These are phyloP conservation scores for Amaranthus palmeri DNA, from an alignment of 148 eudicot species.

Conservation along the genomic window DNA sequence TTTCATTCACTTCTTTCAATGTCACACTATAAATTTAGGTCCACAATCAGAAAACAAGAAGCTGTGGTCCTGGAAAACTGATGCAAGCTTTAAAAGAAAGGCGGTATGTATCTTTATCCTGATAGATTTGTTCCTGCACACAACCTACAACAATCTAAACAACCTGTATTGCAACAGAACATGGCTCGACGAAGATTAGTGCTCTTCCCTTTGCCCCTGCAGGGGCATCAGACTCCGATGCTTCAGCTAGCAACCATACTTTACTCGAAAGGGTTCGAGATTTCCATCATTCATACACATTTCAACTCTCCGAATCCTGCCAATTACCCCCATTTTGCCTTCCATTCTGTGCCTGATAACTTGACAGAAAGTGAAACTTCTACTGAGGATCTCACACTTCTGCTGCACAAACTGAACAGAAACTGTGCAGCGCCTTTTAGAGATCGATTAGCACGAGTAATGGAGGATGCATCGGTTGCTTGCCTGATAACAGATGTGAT, in stretches of 20 bases:
- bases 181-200: constrained; percentile 20
- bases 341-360: constrained; percentile 38
- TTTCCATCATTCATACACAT: constrained; percentile 44
- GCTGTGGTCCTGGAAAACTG: constrained; percentile 8
- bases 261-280: constrained; percentile 45
- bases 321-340: constrained; percentile 42
- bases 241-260: constrained; percentile 52
- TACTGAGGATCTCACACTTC: constrained; percentile 17
- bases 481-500: constrained; percentile 53
- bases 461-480: constrained; percentile 25
- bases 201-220: constrained; percentile 46
- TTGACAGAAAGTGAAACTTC: constrained; percentile 26
- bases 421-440: constrained; percentile 30
- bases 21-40: background rate
- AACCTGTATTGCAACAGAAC: constrained; percentile 13
- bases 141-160: background rate
- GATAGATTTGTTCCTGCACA: background rate
- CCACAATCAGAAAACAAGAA: constrained; percentile 7
- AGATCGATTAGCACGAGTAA: constrained; percentile 25
- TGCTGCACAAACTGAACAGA: constrained; percentile 25
- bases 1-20: constrained; percentile 1
- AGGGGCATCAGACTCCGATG: constrained; percentile 62
- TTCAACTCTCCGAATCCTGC: constrained; percentile 40
- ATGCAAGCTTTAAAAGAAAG: background rate
- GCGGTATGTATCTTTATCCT: background rate